Evolutionary conservation across 192 early-diverging fungal genomes (phyloP).

Genomic region (Podila minutissima): DNA sequence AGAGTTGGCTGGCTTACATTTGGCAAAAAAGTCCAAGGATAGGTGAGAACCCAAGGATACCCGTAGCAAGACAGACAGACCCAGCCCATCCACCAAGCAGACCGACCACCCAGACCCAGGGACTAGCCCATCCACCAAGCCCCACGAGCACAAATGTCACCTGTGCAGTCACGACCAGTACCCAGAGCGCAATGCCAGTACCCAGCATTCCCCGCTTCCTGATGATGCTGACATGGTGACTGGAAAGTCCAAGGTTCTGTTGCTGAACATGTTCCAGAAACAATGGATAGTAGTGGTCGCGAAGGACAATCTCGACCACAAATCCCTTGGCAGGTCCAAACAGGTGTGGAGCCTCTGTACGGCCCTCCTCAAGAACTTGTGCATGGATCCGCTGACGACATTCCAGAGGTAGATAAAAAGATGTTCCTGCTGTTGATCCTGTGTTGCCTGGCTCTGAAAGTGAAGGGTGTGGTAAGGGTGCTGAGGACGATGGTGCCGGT

Average conservation of each 20-base stretch:
- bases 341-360: slow-evolving; percentile 25
- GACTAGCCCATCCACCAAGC: slow-evolving; percentile 24
- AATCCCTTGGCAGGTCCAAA: slow-evolving; percentile 50
- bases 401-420: slow-evolving; percentile 38
- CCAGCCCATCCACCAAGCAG: slow-evolving; percentile 22
- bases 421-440: slow-evolving; percentile 17
- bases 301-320: slow-evolving; percentile 42
- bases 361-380: slow-evolving; percentile 40
- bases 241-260: slow-evolving; percentile 31
- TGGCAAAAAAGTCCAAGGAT: slow-evolving; percentile 14
- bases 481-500: neutral
- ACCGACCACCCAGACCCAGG: slow-evolving; percentile 32
- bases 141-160: slow-evolving; percentile 12
- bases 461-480: neutral
- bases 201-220: slow-evolving; percentile 13
- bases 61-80: slow-evolving; percentile 10
- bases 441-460: slow-evolving; percentile 6
- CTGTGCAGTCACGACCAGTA: slow-evolving; percentile 10
- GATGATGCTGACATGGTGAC: slow-evolving; percentile 14
- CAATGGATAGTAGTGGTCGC: slow-evolving; percentile 46
- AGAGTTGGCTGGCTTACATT: slow-evolving; percentile 8
- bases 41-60: slow-evolving; percentile 24
- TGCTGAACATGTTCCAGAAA: slow-evolving; percentile 37
- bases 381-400: slow-evolving; percentile 42
- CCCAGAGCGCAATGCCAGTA: slow-evolving; percentile 6